Evolutionary conservation across 371 early-diverging fungal species (phyloP), one percentile per base, ranked within the genome.

Genomic region (Mortierella sp.): DNA sequence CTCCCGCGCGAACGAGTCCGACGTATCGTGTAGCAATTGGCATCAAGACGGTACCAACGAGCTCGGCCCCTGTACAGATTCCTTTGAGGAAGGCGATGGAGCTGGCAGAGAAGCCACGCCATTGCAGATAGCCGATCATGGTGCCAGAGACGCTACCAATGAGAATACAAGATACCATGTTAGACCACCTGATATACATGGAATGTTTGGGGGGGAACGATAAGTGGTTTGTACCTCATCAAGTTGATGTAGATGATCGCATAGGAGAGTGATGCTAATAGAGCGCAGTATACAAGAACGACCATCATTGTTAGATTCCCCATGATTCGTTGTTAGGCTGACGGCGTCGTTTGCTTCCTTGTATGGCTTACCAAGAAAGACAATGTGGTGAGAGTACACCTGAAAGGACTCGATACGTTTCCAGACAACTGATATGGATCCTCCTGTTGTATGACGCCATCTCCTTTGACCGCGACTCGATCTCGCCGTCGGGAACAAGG

Each of bases 51-150:
- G 86, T 85, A 1, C 73, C 73, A 2, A 72, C 2, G 22, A 72
- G 62, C 28, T 72, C 73, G 1, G 73, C 55, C 6, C 41, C 50
- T 24, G 73, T 72, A 28, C 73, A 72, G 40, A 66, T 39, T 5
- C 73, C 73, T 29, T 72, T 72, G 29, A 72, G 58, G 4, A 55
- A 24, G 24, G 73, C 73, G 16, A 72, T 72, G 7, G 73, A 57
- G 29, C 67, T 52, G 14, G 73, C 67, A 0, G 63, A 34, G 24
- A 72, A 59, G 12, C 67, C 63, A 39, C 59, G 45, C 67, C 67
- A 72, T 54, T 81, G 70, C 3, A 86, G 66, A 55, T 81, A 86
- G 3, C 83, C 71, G 21, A 82, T 81, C 82, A 83, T 83, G 13
- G 80, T 81, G 10, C 73, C 66, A n/a, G 78, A 79, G 49, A 85